Conservation (phyloP, 352 stramenopile species). For the Phytophthora megakarya region DNA sequence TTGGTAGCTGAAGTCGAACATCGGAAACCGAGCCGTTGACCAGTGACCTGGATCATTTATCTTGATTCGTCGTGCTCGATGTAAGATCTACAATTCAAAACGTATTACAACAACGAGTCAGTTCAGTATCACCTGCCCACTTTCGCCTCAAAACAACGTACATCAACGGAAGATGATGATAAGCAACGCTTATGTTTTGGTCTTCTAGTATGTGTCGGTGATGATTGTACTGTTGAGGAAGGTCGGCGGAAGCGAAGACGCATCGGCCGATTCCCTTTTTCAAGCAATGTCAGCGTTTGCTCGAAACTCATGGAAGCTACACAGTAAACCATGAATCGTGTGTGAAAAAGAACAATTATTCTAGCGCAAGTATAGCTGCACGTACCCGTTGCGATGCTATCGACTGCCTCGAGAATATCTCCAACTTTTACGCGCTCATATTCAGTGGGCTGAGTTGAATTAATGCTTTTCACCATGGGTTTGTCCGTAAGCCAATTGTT, state of each 20-base stretch:
- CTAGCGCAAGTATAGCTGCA: not conserved
- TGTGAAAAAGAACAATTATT: not conserved
- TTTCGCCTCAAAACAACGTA: conserved; percentile 43
- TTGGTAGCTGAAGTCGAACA: conserved; percentile 75
- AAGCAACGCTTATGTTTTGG: conserved; percentile 26
- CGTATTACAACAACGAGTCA: conserved; percentile 1
- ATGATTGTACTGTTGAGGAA: conserved; percentile 15
- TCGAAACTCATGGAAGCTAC: conserved; percentile 66
- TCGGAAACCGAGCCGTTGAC: conserved; percentile 60
- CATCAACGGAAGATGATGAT: conserved; percentile 34
- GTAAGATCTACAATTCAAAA: conserved; percentile 56
- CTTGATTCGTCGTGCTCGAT: conserved; percentile 61
- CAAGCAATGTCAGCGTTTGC: conserved; percentile 56
- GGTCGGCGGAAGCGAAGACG: conserved; percentile 65
- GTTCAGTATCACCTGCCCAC: not conserved
- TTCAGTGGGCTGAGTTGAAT: conserved; percentile 35
- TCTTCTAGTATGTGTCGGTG: conserved; percentile 1
- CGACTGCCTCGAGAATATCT: conserved; percentile 73
- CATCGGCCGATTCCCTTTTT: conserved; percentile 60
- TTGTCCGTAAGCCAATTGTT: conserved; percentile 59
- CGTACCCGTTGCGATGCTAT: conserved; percentile 72
- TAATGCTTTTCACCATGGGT: conserved; percentile 49
- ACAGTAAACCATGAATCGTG: not conserved
- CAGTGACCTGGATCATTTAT: conserved; percentile 74
- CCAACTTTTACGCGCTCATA: conserved; percentile 54